Base-by-base conservation (phyloP, 1,139 yeast species). In the Pichia sp. region DNA sequence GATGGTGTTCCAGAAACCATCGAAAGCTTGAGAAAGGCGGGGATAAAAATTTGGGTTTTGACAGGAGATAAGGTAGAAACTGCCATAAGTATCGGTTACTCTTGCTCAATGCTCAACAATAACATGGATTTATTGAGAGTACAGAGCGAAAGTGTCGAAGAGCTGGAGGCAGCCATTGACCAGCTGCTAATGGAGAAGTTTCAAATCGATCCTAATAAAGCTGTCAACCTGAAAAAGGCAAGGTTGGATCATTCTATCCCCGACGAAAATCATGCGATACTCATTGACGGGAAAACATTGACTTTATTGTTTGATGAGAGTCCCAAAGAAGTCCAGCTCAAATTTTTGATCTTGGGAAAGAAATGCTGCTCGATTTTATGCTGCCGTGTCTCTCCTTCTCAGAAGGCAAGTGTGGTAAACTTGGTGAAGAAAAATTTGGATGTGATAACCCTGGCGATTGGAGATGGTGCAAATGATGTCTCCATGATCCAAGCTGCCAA, bases 61-160 rank as follows among this genome's bases (percentile, higher is more conserved):
- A 93, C 99, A 12, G 99, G 99, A 68, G 99, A 93, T 70, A 87
- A 91, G 71, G 93, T 93, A 48, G 99, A 93, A 70, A 93, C 99
- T 30, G 99, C 99, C 7, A 93, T 93, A 65, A 93, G 93, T 66
- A 93, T 93, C 73, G 99, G 99, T 3, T 93, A 89, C 68, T 89
- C 97, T n/a, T 93, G 98, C 74, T 93, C 95, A 62, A 74, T 93
- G 61, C 75, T 93, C 56, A 89, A 87, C 56, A 87, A 81, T 62
- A 87, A 82, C 44, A 93, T 93, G 99, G 86, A 88, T 62, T 72
- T 93, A 51, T 70, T 93, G 53, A 88, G 88, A 21, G 76, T 91
- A 46, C 75, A 75, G 39, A 60, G 63, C 4, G 53, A 48, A 5
- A 43, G 44, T 23, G 37, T 25, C 22, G 56, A 45, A 52, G 58